These are phyloP conservation scores for Oryza rufipogon DNA, from an alignment of 176 grass and related monocot species.

Conservation along the genomic window DNA sequence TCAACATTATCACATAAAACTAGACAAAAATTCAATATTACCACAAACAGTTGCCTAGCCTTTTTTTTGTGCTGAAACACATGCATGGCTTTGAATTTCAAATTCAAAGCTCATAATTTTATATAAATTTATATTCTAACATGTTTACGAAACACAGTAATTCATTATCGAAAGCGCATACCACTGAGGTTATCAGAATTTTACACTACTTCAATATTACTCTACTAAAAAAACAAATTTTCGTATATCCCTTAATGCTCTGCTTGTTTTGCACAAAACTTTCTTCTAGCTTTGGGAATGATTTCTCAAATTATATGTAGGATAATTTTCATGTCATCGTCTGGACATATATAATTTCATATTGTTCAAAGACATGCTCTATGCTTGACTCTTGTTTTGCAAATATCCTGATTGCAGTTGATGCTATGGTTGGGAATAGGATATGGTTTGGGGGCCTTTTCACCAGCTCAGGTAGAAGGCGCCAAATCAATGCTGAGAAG, in stretches of 20 bases:
- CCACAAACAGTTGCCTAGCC: background rate
- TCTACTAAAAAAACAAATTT: too few species aligned
- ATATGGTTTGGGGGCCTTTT: conserved; percentile 91
- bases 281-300: background rate
- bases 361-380: background rate
- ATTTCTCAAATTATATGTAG: background rate
- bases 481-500: conserved; percentile 54
- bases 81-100: background rate
- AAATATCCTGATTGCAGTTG: conserved; percentile 46
- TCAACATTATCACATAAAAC: background rate
- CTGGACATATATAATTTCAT: background rate
- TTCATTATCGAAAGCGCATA: background rate
- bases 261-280: background rate
- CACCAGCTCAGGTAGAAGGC: conserved; percentile 66
- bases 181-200: background rate
- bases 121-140: background rate
- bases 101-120: background rate
- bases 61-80: background rate
- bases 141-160: background rate
- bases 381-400: background rate
- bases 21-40: background rate
- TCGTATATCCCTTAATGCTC: background rate
- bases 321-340: background rate
- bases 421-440: conserved; percentile 89
- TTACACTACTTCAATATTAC: background rate